phyloP scores from a whole-genome alignment of 2,329 filamentous ascomycete genomes.

The Fusarium setosum region DNA sequence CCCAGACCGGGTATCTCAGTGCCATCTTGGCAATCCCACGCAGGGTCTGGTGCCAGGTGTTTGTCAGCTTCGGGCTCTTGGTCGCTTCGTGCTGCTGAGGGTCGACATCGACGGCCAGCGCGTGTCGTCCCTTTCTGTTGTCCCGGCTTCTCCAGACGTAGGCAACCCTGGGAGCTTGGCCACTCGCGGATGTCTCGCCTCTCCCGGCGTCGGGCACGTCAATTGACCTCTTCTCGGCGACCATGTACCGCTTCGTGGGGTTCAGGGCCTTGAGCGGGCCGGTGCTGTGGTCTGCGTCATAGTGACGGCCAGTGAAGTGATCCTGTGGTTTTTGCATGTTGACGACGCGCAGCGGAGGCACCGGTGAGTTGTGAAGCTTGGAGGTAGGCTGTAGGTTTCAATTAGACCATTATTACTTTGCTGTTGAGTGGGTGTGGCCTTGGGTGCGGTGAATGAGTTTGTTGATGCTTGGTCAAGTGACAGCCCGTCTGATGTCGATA shows the following conservation, averaged over 20 bases:
- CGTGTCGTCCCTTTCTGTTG: conserved; percentile 56
- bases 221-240: background rate
- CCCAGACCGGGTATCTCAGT: conserved; percentile 53
- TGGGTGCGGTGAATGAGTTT: too few relatives aligned
- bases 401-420: background rate
- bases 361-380: background rate
- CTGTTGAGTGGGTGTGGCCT: background rate
- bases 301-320: conserved; percentile 17
- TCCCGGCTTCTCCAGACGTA: conserved; percentile 56
- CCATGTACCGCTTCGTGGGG: conserved; percentile 12
- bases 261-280: conserved; percentile 15
- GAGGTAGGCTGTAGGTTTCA: background rate
- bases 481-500: background rate
- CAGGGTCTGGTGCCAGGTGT: conserved; percentile 44
- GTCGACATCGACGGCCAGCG: conserved; percentile 38
- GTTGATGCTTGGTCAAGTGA: background rate
- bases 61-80: conserved; percentile 35
- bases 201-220: background rate
- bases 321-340: conserved; percentile 11
- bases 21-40: conserved; percentile 50
- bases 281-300: conserved; percentile 9
- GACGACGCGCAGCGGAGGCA: background rate
- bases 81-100: conserved; percentile 15
- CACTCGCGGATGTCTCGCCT: background rate
- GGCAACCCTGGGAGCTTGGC: conserved; percentile 41